Conservation (phyloP, 768 basidiomycete species). For the Antrodiella citrinella region DNA sequence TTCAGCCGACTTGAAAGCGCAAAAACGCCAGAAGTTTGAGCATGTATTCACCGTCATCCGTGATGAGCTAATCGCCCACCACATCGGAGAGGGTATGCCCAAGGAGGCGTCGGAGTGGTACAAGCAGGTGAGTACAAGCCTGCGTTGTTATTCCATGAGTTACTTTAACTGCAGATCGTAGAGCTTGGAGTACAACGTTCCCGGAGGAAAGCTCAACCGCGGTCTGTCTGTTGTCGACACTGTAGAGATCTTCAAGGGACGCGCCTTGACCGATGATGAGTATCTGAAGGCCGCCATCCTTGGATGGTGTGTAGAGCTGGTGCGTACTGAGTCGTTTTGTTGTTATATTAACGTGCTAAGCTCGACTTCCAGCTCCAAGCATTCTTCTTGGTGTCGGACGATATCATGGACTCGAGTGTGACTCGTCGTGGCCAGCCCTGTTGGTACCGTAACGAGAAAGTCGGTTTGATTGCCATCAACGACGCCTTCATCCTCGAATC, state of each 20-base stretch:
- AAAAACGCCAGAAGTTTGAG: constrained; percentile 52
- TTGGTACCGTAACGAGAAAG: constrained; percentile 71
- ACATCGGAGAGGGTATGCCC: constrained; percentile 71
- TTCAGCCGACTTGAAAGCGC: constrained; percentile 16
- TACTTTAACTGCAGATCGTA: constrained; percentile 20
- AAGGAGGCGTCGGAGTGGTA: constrained; percentile 82
- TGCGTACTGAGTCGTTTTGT: constrained; percentile 33
- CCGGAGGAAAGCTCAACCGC: constrained; percentile 92
- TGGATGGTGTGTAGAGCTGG: constrained; percentile 95
- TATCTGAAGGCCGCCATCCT: constrained; percentile 83
- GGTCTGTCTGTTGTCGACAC: constrained; percentile 96
- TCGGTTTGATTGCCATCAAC: constrained; percentile 88
- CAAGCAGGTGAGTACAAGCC: constrained; percentile 45
- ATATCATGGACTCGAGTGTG: constrained; percentile 94
- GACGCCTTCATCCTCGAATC: constrained; percentile 95
- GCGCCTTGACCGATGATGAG: constrained; percentile 66
- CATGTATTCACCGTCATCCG: constrained; percentile 63
- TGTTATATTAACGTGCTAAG: not conserved
- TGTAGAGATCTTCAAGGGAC: constrained; percentile 77
- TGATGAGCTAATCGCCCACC: constrained; percentile 67
- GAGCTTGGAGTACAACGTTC: constrained; percentile 92
- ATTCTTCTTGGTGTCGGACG: constrained; percentile 93
- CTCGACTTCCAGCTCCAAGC: constrained; percentile 70
- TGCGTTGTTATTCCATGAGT: not conserved
- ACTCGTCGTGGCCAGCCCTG: constrained; percentile 93